Evolutionary conservation across 2,329 filamentous ascomycete species (phyloP).

Genomic region (Lachnum nothofagi): DNA sequence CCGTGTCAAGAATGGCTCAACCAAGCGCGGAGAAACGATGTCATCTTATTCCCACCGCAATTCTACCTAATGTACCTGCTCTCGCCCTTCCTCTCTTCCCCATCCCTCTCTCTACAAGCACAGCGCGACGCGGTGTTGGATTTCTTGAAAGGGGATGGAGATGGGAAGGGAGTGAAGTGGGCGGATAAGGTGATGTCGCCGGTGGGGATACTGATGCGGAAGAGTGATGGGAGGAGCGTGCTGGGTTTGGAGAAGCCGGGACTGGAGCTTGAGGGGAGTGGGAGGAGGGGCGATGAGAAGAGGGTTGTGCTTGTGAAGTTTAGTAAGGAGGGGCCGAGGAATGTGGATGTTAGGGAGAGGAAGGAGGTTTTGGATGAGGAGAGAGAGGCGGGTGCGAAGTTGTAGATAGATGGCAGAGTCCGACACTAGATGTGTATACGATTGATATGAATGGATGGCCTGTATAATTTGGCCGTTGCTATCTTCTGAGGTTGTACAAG

Average conservation of each 20-base stretch:
- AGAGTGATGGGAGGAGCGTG: slow-evolving; percentile 49
- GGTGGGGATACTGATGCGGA: slow-evolving; percentile 40
- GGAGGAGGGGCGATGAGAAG: slow-evolving; percentile 52
- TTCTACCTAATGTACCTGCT: slow-evolving; percentile 65
- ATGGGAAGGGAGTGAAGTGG: slow-evolving; percentile 43
- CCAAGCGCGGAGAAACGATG: slow-evolving; percentile 56
- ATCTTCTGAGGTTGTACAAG: too few species aligned
- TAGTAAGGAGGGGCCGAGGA: slow-evolving; percentile 44
- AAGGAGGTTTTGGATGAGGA: slow-evolving; percentile 47
- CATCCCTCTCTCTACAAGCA: slow-evolving; percentile 35
- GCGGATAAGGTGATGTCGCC: slow-evolving; percentile 59
- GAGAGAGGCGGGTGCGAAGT: slow-evolving; percentile 31
- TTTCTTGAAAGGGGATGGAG: slow-evolving; percentile 46
- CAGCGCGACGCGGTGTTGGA: slow-evolving; percentile 50
- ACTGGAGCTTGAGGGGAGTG: slow-evolving; percentile 45
- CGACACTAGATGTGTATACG: too few species aligned
- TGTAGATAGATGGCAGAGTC: neutral
- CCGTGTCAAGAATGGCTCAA: slow-evolving; percentile 64
- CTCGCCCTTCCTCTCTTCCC: slow-evolving; percentile 43
- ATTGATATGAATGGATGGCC: too few species aligned
- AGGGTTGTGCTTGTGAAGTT: slow-evolving; percentile 55
- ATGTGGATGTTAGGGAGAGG: slow-evolving; percentile 49
- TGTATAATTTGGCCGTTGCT: too few species aligned
- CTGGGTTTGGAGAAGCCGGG: slow-evolving; percentile 55
- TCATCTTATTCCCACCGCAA: slow-evolving; percentile 89